phyloP scores from a whole-genome alignment of 164 flowering plant species.

The Nelumbo lutea region DNA sequence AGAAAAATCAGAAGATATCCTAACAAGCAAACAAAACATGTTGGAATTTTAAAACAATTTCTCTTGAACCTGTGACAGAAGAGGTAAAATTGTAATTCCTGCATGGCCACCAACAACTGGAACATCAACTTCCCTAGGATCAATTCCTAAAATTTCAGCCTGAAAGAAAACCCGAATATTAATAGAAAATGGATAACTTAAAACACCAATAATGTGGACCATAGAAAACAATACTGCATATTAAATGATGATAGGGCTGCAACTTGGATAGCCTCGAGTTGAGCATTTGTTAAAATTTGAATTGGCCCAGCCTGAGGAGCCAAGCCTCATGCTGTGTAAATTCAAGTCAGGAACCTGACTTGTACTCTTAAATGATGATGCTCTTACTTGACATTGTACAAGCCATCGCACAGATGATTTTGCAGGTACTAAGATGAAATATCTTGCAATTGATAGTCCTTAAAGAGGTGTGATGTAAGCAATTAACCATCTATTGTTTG shows the following conservation, averaged over 20 bases:
- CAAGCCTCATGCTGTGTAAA: not conserved
- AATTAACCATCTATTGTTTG: not conserved
- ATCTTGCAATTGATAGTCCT: not conserved
- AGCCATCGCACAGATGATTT: too few species aligned
- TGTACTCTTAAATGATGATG: not conserved
- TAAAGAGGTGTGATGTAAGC: not conserved
- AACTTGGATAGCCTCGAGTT: too few species aligned
- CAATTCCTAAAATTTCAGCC: constrained; percentile 67
- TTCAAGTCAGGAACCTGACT: not conserved
- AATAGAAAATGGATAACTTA: not conserved
- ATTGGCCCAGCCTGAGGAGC: too few species aligned
- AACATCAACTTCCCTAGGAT: constrained; percentile 54
- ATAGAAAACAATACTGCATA: not conserved
- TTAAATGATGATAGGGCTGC: not conserved
- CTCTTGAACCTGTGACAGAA: constrained; percentile 49
- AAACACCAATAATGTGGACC: not conserved
- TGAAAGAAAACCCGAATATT: constrained; percentile 13
- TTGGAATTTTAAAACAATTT: not conserved
- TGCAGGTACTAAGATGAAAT: too few species aligned
- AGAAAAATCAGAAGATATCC: not conserved
- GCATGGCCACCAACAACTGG: constrained; percentile 73
- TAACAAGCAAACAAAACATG: not conserved
- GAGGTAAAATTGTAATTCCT: constrained; percentile 57
- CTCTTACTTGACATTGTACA: too few species aligned
- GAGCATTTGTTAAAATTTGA: too few species aligned